Base-by-base conservation (phyloP, 495 filamentous ascomycete genomes). In the Aspergillus steynii region DNA sequence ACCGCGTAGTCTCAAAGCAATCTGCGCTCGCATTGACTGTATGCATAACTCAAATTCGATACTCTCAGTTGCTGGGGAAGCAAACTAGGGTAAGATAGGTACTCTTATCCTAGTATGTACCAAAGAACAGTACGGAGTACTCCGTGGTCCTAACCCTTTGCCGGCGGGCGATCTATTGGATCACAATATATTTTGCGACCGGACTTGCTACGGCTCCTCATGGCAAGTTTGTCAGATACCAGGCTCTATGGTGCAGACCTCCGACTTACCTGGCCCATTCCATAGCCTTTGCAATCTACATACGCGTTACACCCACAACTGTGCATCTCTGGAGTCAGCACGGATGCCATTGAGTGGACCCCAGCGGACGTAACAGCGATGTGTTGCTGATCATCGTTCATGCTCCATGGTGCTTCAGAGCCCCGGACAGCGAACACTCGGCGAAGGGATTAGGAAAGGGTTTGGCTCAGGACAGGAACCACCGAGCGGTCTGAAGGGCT, bases 341-440 rank as follows among this genome's bases (percentile, higher is more conserved):
- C 25, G n/a, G 34, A 34, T 26, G 48, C 55, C 45, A 49, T 58
- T 2, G 20, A 50, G 50, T 55, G 55, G 42, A 31, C 48, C 26
- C 14, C 5, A 45, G 20, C n/a, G 15, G 46, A 27, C 20, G 2
- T 55, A 55, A 20, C 31, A 47, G 15, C 34, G 52, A 57, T 57
- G 34, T 56, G 55, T 61, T 61, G 59, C 29, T 55, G 55, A 61
- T 62, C 55, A 50, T 45, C 26, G 56, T 46, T 61, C 50, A 53
- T 55, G 28, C 28, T 4, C 31, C 31, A 34, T 34, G 31, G 31
- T 9, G 3, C 31, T 34, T 34, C 9, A 34, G n/a, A 29, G 29
- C 53, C 29, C 52, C 58, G 42, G 58, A 31, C 60, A 55, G 64
- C 64, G 60, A 66, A 60, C 60, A 60, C 50, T 57, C 50, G 54